Conservation (phyloP, 352 stramenopile genomes). For the Phytophthora pluvialis region DNA sequence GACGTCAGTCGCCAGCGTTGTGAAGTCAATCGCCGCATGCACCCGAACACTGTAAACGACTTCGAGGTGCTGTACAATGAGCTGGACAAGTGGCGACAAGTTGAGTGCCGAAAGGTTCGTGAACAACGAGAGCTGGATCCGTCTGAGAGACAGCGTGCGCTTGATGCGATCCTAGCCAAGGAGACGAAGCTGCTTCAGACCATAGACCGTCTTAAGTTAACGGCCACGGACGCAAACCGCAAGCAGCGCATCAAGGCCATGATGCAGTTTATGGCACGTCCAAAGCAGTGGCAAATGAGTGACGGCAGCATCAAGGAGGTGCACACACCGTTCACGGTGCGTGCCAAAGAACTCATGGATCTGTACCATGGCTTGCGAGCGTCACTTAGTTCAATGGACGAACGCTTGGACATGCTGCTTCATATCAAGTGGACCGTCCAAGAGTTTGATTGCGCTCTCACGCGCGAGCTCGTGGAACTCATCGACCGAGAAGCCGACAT, state of each 20-base stretch:
- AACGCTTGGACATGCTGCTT: constrained; percentile 91
- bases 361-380: constrained; percentile 84
- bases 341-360: constrained; percentile 90
- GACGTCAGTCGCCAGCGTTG: constrained; percentile 59
- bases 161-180: constrained; percentile 74
- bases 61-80: constrained; percentile 96
- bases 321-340: constrained; percentile 89
- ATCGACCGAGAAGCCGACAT: constrained; percentile 95
- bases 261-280: constrained; percentile 87
- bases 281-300: constrained; percentile 94
- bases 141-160: constrained; percentile 45
- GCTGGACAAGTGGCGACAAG: constrained; percentile 91
- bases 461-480: constrained; percentile 91
- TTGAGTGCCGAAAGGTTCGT: constrained; percentile 82
- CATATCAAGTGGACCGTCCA: constrained; percentile 94
- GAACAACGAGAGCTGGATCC: constrained; percentile 42
- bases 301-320: constrained; percentile 90
- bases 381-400: constrained; percentile 69
- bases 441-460: constrained; percentile 92
- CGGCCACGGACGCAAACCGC: constrained; percentile 77
- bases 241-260: constrained; percentile 89
- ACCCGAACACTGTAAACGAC: constrained; percentile 81
- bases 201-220: constrained; percentile 91
- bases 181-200: constrained; percentile 89
- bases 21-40: constrained; percentile 89